A percentile compares a stretch with the other conserved stretches of the same genome.
Conservation (phyloP, 1,139 yeast species). For the Pichia sp. region DNA sequence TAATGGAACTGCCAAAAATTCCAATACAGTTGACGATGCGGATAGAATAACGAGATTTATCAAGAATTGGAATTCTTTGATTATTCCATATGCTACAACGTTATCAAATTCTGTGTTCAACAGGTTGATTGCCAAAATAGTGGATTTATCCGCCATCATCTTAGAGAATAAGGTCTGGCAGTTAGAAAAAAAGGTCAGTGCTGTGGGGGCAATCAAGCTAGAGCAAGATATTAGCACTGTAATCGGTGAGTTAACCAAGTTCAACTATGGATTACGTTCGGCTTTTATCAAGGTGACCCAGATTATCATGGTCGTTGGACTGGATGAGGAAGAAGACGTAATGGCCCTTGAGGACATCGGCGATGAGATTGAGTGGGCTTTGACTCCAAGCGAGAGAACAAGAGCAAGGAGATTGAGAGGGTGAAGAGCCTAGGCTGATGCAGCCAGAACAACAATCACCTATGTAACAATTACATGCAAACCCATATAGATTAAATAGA, state of each 20-base stretch:
- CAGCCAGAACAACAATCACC: too few species aligned
- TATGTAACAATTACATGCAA: too few species aligned
- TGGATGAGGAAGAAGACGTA: conserved; percentile 59
- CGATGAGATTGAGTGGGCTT: conserved; percentile 56
- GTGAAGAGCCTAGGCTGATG: conserved; percentile 9
- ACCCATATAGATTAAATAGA: too few species aligned
- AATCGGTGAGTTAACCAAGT: conserved; percentile 58
- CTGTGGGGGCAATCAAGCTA: conserved; percentile 75
- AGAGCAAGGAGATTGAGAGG: conserved; percentile 49
- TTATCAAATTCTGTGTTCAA: conserved; percentile 48
- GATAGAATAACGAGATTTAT: conserved; percentile 40
- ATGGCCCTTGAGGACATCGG: conserved; percentile 42
- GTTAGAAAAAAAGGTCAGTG: conserved; percentile 66
- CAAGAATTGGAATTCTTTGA: conserved; percentile 58
- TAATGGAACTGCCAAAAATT: neutral
- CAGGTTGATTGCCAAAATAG: conserved; percentile 48
- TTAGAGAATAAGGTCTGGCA: conserved; percentile 66
- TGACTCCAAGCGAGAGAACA: conserved; percentile 71
- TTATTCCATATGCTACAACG: conserved; percentile 61
- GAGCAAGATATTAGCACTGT: conserved; percentile 79
- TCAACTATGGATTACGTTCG: conserved; percentile 69
- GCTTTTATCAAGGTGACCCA: conserved; percentile 80
- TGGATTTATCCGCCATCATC: conserved; percentile 46
- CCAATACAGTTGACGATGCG: conserved; percentile 15
- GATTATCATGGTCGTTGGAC: conserved; percentile 71